Conservation (phyloP, 148 eudicot genomes). For the Limonium bicolor region DNA sequence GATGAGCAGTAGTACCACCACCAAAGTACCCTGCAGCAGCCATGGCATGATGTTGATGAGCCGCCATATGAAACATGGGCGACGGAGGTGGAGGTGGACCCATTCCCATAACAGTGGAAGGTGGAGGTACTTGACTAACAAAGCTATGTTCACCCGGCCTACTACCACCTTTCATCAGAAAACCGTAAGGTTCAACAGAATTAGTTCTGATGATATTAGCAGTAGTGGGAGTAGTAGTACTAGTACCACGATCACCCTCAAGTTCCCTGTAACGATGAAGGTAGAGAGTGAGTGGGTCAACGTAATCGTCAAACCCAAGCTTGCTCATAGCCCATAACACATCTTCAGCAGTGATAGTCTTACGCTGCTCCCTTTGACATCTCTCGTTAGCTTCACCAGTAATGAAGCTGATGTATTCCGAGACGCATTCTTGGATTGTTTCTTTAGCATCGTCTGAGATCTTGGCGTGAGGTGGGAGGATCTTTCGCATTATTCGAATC, state of each 20-base stretch:
- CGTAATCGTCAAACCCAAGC: constrained; percentile 89
- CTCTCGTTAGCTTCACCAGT: constrained; percentile 91
- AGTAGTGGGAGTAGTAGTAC: too few relatives aligned
- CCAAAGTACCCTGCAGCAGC: too few relatives aligned
- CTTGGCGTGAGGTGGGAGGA: constrained; percentile 84
- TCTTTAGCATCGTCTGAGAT: constrained; percentile 92
- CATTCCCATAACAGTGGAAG: too few relatives aligned
- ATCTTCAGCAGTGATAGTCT: constrained; percentile 91
- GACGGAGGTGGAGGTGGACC: too few relatives aligned
- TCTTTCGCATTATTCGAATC: constrained; percentile 80
- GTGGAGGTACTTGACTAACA: too few relatives aligned
- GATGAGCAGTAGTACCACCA: too few relatives aligned
- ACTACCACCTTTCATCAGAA: too few relatives aligned
- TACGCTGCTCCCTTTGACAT: constrained; percentile 92
- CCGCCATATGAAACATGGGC: too few relatives aligned
- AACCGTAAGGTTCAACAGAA: too few relatives aligned
- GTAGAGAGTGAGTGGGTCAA: constrained; percentile 79
- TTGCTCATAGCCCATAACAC: constrained; percentile 96
- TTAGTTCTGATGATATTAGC: too few relatives aligned
- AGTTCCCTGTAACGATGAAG: constrained; percentile 47
- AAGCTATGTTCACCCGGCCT: too few relatives aligned
- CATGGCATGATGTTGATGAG: too few relatives aligned
- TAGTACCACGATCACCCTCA: constrained; percentile 4
- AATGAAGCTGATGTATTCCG: constrained; percentile 90
- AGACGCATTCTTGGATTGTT: constrained; percentile 87